Percentiles rank a stretch among this genome's conserved stretches.
Conservation (phyloP, 371 early-diverging fungal genomes). For the Mucor piriformis region DNA sequence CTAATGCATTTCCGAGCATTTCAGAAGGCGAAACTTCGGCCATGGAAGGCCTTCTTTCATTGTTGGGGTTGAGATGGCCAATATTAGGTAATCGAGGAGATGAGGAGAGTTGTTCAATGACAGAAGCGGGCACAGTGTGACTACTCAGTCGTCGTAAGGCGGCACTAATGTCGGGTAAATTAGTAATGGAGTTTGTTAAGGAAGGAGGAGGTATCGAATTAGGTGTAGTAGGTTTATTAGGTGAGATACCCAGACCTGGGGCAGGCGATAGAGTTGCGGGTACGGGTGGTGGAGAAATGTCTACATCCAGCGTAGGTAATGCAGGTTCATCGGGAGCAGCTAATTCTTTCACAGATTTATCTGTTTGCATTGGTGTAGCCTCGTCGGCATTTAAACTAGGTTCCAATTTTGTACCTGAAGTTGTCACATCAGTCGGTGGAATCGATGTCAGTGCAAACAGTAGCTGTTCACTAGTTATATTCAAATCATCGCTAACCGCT, state of each 20-base stretch:
- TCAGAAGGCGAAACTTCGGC: conserved; percentile 25
- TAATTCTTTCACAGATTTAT: not conserved
- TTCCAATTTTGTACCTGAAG: not conserved
- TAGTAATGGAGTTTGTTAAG: not conserved
- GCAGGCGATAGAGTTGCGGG: not conserved
- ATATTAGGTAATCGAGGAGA: conserved; percentile 13
- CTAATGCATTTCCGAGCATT: conserved; percentile 42
- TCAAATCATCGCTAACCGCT: not conserved
- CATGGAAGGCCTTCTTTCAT: conserved; percentile 16
- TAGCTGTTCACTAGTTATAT: conserved; percentile 44
- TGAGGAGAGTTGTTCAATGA: conserved; percentile 26
- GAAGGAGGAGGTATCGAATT: not conserved
- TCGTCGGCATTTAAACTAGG: not conserved
- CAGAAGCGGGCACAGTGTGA: conserved; percentile 13
- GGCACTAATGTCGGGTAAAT: conserved; percentile 34
- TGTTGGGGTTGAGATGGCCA: not conserved
- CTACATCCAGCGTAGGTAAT: not conserved
- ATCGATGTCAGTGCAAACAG: conserved; percentile 40
- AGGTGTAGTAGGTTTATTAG: not conserved
- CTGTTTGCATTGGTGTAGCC: not conserved
- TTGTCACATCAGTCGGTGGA: conserved; percentile 7
- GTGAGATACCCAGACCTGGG: conserved; percentile 1
- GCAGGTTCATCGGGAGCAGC: not conserved
- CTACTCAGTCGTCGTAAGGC: conserved; percentile 32
- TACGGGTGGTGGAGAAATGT: not conserved